Base-by-base conservation (phyloP, 2,329 filamentous ascomycete genomes). In the Conoideocrella luteorostrata region DNA sequence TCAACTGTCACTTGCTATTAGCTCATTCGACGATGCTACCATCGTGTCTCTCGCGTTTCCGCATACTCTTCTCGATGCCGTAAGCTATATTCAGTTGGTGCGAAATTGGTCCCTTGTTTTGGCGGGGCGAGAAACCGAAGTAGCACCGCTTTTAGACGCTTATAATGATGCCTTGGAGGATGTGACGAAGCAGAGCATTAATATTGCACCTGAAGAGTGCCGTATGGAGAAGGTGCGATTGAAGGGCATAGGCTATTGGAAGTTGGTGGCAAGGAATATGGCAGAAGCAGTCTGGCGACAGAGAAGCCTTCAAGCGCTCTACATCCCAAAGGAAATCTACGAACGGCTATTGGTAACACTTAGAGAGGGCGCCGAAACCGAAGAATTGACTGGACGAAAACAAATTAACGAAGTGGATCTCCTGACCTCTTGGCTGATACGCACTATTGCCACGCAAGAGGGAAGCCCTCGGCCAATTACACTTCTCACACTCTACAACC, bases 1-100 rank as follows among this genome's bases (percentile, higher is more conserved):
- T 1, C 68, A 70, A 51, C 53, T 78, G 4, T 62, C 64, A 4
- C 55, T 78, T 4, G 69, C 72, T 45, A 58, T 77, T 29, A 64
- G 67, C 4, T 65, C 66, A 0, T 78, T 78, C 51, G 52, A 51
- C 4, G 68, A 79, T 45, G 68, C 70, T 0, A 78, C 75, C 0
- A 52, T 78, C 0, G 57, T 78, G 2, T 61, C 63, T 0, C 48
- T 78, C 1, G 59, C 60, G 2, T 74, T 65, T 56, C 65, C 69
- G 2, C 76, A 78, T 52, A 67, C 65, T 0, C 53, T 75, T 4
- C 66, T 68, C 45, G 74, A 77, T 47, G 69, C 61, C 3, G 61
- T 72, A 49, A 72, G 70, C 4, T 60, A 61, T 22, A 51, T 56
- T 3, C 63, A 58, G 1, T 55, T 78, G 7, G 48, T 77, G 4